Base-by-base conservation (phyloP, 108 stramenopile genomes). In the Nannochloropsis salina region DNA sequence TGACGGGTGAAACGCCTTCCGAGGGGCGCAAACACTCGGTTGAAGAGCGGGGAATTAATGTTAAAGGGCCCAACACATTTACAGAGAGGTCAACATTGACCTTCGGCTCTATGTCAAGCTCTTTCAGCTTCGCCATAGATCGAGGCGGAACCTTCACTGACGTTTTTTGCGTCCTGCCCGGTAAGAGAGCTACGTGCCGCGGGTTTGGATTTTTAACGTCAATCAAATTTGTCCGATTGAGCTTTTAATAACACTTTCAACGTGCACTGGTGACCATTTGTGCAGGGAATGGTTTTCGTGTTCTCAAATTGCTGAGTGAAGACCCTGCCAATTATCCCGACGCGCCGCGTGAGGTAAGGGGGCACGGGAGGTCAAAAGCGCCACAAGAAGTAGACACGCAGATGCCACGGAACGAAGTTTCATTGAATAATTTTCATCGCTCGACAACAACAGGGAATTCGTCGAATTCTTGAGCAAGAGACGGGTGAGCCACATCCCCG, bases 71-170 rank as follows among this genome's bases (percentile, higher is more conserved):
- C 31, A 31, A 31, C 31, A 31, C 31, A 31, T 31, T 31, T 31
- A 31, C 31, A 31, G 31, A 31, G 31, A 31, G 31, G 31, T 31
- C 31, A 1, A 31, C 31, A 31, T 31, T 31, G 31, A 1, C 31
- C 31, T 31, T 31, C 31, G 31, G 31, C 31, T 31, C 31, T 31
- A 31, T 31, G 31, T 31, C 31, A 31, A 31, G 20, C n/a, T 15
- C 61, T n/a, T 74, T 74, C 61, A 74, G 61, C 61, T 74, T 74
- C 61, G 61, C 45, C 84, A 96, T 98, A 82, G 98, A 98, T 86
- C 94, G 98, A 18, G 98, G 98, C 41, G 98, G 98, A 5, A 98
- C 98, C 85, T 98, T 98, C 89, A 98, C 98, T 40, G 98, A 98
- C 90, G 88, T 97, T 44, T 93, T 93, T 84, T 94, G 93, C 85